phyloP scores from a whole-genome alignment of 495 filamentous ascomycete species.

The Aspergillus sclerotiicarbonarius region DNA sequence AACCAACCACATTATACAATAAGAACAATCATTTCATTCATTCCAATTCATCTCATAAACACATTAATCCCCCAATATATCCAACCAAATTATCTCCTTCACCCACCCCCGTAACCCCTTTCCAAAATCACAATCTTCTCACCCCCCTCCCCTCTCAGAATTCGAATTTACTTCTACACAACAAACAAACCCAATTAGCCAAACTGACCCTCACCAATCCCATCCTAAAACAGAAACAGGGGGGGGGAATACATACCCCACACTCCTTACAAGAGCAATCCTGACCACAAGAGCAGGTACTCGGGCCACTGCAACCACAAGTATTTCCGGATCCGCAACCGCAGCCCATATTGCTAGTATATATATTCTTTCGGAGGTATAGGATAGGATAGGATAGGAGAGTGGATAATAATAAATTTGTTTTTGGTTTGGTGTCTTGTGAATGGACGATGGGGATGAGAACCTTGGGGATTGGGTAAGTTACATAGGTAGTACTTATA shows the following conservation, averaged over 20 bases:
- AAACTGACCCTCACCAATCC: neutral
- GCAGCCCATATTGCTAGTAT: conserved; percentile 35
- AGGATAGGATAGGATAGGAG: too few relatives aligned
- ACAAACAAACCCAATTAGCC: neutral
- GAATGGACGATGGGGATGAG: neutral
- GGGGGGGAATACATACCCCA: conserved; percentile 36
- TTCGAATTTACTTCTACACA: neutral
- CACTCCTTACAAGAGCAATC: conserved; percentile 46
- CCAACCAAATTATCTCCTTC: too few relatives aligned
- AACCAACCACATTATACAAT: too few relatives aligned
- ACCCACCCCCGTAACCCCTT: too few relatives aligned
- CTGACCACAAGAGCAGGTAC: conserved; percentile 38
- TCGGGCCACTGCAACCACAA: conserved; percentile 38
- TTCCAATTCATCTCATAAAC: too few relatives aligned
- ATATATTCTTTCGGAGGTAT: too few relatives aligned
- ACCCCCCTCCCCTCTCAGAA: too few relatives aligned
- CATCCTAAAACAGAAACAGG: neutral
- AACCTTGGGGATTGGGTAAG: conserved; percentile 2
- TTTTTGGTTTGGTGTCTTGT: neutral
- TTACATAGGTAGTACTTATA: neutral
- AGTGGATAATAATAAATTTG: conserved; percentile 1
- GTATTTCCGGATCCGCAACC: conserved; percentile 35
- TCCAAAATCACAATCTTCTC: too few relatives aligned
- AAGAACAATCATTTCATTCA: too few relatives aligned
- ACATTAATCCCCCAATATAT: too few relatives aligned